Percentiles rank a stretch among this genome's conserved stretches.
Evolutionary conservation across 331 rosid genomes (phyloP).

Genomic region (Prunus yedoensis): DNA sequence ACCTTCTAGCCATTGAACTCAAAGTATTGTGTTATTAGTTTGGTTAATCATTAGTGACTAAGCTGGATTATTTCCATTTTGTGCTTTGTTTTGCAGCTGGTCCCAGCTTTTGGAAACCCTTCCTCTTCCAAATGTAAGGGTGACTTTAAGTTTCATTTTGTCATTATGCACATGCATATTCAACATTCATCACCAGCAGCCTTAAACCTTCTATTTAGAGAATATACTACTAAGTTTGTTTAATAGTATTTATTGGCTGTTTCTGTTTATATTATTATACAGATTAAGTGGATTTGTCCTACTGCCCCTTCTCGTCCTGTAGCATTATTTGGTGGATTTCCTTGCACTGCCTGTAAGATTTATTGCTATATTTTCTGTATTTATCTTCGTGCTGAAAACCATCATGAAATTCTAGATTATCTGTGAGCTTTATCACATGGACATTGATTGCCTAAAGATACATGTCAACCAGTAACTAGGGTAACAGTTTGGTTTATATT

Average conservation of each 20-base stretch:
- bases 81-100: slow-evolving; percentile 72
- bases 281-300: slow-evolving; percentile 98
- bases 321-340: slow-evolving; percentile 79
- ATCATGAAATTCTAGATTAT: slow-evolving; percentile 14
- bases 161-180: slow-evolving; percentile 19
- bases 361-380: slow-evolving; percentile 15
- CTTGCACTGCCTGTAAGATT: slow-evolving; percentile 88
- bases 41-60: slow-evolving; percentile 32
- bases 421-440: slow-evolving; percentile 12
- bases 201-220: slow-evolving; percentile 9
- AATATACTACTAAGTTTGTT: not conserved
- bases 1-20: slow-evolving; percentile 23
- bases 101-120: slow-evolving; percentile 92
- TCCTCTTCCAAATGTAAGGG: slow-evolving; percentile 92
- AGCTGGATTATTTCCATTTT: slow-evolving; percentile 6
- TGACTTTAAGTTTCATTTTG: slow-evolving; percentile 22
- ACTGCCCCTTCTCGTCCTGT: slow-evolving; percentile 91
- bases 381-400: slow-evolving; percentile 7
- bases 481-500: slow-evolving; percentile 5
- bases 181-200: slow-evolving; percentile 19
- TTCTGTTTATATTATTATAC: slow-evolving; percentile 39
- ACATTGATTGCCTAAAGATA: not conserved
- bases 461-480: slow-evolving; percentile 12
- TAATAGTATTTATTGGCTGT: slow-evolving; percentile 13
- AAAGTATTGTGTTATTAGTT: slow-evolving; percentile 24